A percentile compares a stretch with the other conserved stretches of the same genome.
These are phyloP conservation scores for Scutellaria barbata DNA, from an alignment of 257 asterid genomes.

Conservation along the genomic window DNA sequence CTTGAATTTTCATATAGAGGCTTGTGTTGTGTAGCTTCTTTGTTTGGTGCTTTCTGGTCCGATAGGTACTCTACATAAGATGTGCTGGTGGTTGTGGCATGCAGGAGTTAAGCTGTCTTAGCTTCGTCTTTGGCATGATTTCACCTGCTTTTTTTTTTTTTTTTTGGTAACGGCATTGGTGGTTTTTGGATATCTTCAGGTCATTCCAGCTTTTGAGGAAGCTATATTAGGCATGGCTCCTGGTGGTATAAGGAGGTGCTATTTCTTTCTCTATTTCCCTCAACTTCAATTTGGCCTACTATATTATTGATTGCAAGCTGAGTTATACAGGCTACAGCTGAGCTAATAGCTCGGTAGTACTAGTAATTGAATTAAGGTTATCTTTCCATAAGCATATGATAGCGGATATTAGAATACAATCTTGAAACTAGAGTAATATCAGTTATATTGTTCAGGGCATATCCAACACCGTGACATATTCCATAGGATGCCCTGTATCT, in stretches of 20 bases:
- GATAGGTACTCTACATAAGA: neutral
- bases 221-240: constrained; percentile 89
- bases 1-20: neutral
- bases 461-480: neutral
- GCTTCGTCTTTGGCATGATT: constrained; percentile 16
- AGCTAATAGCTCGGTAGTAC: neutral
- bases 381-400: neutral
- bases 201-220: constrained; percentile 96
- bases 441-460: neutral
- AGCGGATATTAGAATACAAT: neutral
- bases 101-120: neutral
- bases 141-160: constrained; percentile 19
- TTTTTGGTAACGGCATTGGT: constrained; percentile 29
- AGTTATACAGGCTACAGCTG: neutral
- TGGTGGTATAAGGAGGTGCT: constrained; percentile 90
- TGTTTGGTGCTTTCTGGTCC: constrained; percentile 1
- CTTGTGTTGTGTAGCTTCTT: neutral
- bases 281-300: neutral
- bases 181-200: constrained; percentile 59
- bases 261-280: constrained; percentile 13
- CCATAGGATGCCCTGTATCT: neutral
- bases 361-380: neutral
- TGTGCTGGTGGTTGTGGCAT: neutral
- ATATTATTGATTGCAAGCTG: neutral
- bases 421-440: neutral